Evolutionary conservation across 192 early-diverging fungal genomes (phyloP), one percentile per base, ranked within the genome.

Genomic region (Entomortierella beljakovae): DNA sequence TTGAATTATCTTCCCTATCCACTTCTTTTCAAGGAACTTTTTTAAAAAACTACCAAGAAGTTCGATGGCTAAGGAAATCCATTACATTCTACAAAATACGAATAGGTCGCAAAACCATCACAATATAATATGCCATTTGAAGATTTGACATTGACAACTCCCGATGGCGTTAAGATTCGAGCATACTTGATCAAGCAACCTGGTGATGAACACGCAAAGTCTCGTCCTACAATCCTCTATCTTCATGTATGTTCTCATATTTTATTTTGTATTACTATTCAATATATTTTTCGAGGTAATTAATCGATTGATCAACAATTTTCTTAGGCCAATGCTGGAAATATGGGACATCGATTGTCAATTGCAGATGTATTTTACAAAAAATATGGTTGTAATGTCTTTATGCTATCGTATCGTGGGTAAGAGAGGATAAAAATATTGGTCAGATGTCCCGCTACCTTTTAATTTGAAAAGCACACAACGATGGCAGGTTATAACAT

Each of bases 371-470:
- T 90, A 4, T 83, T 98, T 56, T 86, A 93, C 68, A 70, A 83
- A 26, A 74, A 80, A 26, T 86, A 88, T 37, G 82, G 85, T 23
- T 90, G 88, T 83, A 99, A 99, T 82, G 91, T 99, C 16, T 92
- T 97, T 57, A 95, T 99, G 94, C 85, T 99, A 22, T 98, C 96
- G n/a, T 99, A 99, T 63, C 88, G 98, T 68, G 97, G 98, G 87
- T 94, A 90, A 76, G 62, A 57, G 34, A 23, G 25, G 11, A 6
- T 53, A 25, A 53, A 3, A 25, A 23, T 23, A 25, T 10, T 37
- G 29, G 34, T 57, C 34, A 1, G 11, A 10, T 11, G 2, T 57
- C 15, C 18, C 34, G 1, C 18, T 57, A 0, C 23, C 18, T 52
- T 52, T 52, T n/a, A 23, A 23, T 52, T 23, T 52, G 50, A 22